Base-by-base conservation (phyloP, 2,329 filamentous ascomycete genomes). In the Claviceps citrina region DNA sequence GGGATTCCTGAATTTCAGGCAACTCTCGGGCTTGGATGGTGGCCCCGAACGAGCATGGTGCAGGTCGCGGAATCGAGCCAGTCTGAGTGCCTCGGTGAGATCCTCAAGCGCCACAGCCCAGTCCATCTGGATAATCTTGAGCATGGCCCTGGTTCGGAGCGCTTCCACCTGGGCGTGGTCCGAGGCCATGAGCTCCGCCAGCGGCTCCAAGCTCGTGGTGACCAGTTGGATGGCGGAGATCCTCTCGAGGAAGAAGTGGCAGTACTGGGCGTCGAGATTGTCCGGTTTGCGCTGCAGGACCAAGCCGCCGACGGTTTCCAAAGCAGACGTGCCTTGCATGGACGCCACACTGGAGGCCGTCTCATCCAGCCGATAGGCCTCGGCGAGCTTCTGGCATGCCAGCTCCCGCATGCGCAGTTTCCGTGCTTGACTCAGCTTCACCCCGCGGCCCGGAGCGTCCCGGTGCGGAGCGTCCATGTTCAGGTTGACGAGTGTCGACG, bases 211-310 rank as follows among this genome's bases (percentile, higher is more conserved):
- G 45, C 73, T 78, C 7, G 82, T 87, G 49, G 84, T 74, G 27
- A 77, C 80, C 55, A 91, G 64, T 54, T 81, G 76, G 31, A 80
- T 66, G 31, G 76, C 81, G 1, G 83, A 81, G 20, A 91, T 87
- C 70, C 89, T 91, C 60, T 93, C 83, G 60, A 89, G 83, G 58
- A 93, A 93, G 62, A 89, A 91, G 55, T 91, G 81, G n/a, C 91
- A 84, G 54, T 91, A 91, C 57, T 80, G 81, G 22, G 83, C 84
- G 52, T 91, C 81, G 32, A 67, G 60, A 52, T 86, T 77, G 38
- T 68, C 56, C n/a, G 74, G 67, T 44, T 73, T 78, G 44, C 82
- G 69, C 55, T 82, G 76, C 45, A 91, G 61, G 25, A 93, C 84
- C 45, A 81, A 65, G 5, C 71, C 68, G 2, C 80, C 83, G 3